phyloP scores from a whole-genome alignment of 2,329 filamentous ascomycete genomes.

The Diaporthe amygdali region DNA sequence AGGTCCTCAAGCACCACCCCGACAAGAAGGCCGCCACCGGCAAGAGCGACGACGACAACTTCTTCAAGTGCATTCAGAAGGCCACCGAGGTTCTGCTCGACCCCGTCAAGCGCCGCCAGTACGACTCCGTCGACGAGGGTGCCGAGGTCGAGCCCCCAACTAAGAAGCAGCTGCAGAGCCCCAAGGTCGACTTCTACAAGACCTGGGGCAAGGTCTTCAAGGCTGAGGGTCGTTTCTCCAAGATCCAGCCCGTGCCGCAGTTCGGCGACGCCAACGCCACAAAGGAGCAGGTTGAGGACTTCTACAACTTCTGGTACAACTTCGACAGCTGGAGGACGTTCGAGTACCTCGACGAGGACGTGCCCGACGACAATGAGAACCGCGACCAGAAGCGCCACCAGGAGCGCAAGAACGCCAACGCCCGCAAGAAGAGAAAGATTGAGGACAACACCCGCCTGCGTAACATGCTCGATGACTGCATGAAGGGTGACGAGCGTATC shows the following conservation, averaged over 20 bases:
- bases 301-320: slow-evolving; percentile 99
- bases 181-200: slow-evolving; percentile 83
- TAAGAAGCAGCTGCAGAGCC: slow-evolving; percentile 87
- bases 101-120: slow-evolving; percentile 90
- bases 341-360: slow-evolving; percentile 98
- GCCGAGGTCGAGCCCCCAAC: slow-evolving; percentile 90
- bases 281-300: slow-evolving; percentile 89
- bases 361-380: slow-evolving; percentile 98
- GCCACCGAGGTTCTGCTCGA: slow-evolving; percentile 93
- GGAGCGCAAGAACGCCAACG: slow-evolving; percentile 97
- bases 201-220: slow-evolving; percentile 91
- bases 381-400: slow-evolving; percentile 98
- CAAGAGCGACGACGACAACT: slow-evolving; percentile 88
- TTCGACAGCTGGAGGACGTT: slow-evolving; percentile 98
- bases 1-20: slow-evolving; percentile 98
- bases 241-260: slow-evolving; percentile 83
- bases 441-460: slow-evolving; percentile 93
- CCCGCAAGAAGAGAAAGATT: slow-evolving; percentile 98
- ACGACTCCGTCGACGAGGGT: slow-evolving; percentile 93
- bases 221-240: slow-evolving; percentile 91
- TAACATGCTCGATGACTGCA: slow-evolving; percentile 85
- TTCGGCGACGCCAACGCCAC: slow-evolving; percentile 85
- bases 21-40: slow-evolving; percentile 97
- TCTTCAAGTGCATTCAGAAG: slow-evolving; percentile 99
- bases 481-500: slow-evolving; percentile 89